Conservation (phyloP, 106 monocot species). For the Dendrobium nobile region DNA sequence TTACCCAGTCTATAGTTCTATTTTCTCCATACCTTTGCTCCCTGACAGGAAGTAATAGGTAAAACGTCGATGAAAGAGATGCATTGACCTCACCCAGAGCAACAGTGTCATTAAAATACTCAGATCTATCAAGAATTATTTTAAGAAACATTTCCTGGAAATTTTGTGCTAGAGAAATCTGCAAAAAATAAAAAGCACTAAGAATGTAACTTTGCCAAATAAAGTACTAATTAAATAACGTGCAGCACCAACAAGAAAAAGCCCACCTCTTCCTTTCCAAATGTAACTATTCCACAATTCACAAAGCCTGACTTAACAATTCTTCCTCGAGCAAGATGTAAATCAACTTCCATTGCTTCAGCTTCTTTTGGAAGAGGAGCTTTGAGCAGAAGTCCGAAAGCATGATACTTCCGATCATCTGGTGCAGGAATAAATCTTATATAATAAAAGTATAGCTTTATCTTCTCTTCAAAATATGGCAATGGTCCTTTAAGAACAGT, state of each 20-base stretch:
- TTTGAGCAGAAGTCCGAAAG: conserved; percentile 73
- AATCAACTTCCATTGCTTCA: conserved; percentile 74
- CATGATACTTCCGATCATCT: conserved; percentile 62
- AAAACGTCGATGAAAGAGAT: conserved; percentile 39
- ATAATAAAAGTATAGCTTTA: conserved; percentile 53
- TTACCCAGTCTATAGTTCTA: conserved; percentile 61
- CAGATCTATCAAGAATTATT: conserved; percentile 66
- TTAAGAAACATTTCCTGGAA: conserved; percentile 96
- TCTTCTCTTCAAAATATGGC: conserved; percentile 13
- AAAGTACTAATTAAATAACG: neutral
- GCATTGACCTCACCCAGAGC: conserved; percentile 26
- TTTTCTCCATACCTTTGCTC: conserved; percentile 17
- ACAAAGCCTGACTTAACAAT: conserved; percentile 62
- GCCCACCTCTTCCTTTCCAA: conserved; percentile 63
- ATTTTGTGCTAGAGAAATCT: conserved; percentile 68
- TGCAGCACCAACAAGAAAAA: neutral
- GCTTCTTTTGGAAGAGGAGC: conserved; percentile 73
- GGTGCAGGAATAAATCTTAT: conserved; percentile 70
- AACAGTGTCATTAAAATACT: conserved; percentile 47
- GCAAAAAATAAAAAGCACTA: conserved; percentile 15
- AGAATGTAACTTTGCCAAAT: neutral
- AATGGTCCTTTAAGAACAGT: conserved; percentile 38
- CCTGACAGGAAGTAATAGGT: conserved; percentile 73
- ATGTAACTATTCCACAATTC: conserved; percentile 37
- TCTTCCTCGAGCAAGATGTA: conserved; percentile 86